Percentiles rank a stretch among this genome's conserved stretches.
Evolutionary conservation across 2,329 filamentous ascomycete genomes (phyloP).

Genomic region (Trichoderma pleuroti): DNA sequence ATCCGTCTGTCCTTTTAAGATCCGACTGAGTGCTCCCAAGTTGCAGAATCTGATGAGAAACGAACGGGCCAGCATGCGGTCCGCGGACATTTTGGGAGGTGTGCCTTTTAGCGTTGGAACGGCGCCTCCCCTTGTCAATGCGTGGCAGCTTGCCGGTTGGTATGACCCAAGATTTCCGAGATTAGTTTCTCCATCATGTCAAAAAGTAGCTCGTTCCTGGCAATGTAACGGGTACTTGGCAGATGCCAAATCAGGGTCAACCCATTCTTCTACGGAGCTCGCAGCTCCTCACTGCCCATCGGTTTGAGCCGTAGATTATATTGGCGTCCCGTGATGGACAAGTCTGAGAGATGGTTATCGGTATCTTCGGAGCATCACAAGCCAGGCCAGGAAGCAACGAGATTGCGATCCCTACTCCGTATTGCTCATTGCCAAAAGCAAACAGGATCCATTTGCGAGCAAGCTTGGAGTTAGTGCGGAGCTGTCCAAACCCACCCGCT

Average conservation of each 20-base stretch:
- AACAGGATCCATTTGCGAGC: background rate
- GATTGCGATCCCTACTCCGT: background rate
- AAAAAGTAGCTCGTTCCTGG: slow-evolving; percentile 16
- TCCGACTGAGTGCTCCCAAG: slow-evolving; percentile 16
- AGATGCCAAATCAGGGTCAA: background rate
- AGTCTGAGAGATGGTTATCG: background rate
- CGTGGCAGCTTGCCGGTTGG: slow-evolving; percentile 20
- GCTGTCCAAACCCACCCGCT: background rate
- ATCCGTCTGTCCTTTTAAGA: slow-evolving; percentile 20
- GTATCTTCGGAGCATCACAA: background rate
- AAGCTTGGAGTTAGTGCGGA: background rate
- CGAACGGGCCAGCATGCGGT: slow-evolving; percentile 19
- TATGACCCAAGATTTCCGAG: slow-evolving; percentile 21
- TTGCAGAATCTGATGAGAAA: slow-evolving; percentile 16
- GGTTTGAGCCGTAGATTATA: background rate
- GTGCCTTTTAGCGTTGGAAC: slow-evolving; percentile 14
- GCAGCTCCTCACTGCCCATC: background rate
- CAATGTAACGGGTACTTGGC: slow-evolving; percentile 7
- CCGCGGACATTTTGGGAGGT: slow-evolving; percentile 10
- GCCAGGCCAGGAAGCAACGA: background rate
- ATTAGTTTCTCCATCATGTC: slow-evolving; percentile 17
- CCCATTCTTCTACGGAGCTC: background rate
- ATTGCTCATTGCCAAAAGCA: background rate
- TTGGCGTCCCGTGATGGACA: background rate
- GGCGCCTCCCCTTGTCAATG: slow-evolving; percentile 15